Conservation (phyloP, 306 rosid genomes). For the Vigna hirtella region DNA sequence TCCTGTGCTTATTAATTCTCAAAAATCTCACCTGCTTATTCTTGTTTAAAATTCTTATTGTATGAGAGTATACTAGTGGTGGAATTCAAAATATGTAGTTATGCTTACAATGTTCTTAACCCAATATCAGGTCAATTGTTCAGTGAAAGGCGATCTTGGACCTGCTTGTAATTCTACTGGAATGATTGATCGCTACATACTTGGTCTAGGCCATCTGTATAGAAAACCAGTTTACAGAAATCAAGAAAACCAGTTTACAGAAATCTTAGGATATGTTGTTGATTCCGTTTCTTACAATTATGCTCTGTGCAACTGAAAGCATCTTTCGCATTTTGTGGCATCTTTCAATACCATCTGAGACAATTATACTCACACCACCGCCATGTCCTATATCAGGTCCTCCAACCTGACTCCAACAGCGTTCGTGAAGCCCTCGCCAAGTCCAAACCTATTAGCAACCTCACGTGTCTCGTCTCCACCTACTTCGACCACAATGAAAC, state of each 20-base stretch:
- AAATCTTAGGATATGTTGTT: slow-evolving; percentile 73
- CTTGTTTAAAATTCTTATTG: neutral
- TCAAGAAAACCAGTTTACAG: no score
- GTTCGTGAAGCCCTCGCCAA: slow-evolving; percentile 57
- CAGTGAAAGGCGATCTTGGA: slow-evolving; percentile 81
- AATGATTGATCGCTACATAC: slow-evolving; percentile 86
- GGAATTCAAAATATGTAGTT: slow-evolving; percentile 12
- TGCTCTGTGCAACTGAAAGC: slow-evolving; percentile 19
- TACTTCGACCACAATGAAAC: slow-evolving; percentile 72
- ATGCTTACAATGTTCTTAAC: slow-evolving; percentile 45
- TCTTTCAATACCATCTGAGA: neutral
- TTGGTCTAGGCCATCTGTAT: slow-evolving; percentile 78
- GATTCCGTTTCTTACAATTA: slow-evolving; percentile 17
- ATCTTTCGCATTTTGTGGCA: neutral
- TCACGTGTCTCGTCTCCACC: slow-evolving; percentile 56
- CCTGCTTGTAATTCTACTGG: slow-evolving; percentile 95
- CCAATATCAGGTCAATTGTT: slow-evolving; percentile 77
- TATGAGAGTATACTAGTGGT: neutral
- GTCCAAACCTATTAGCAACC: slow-evolving; percentile 43
- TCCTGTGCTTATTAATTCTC: slow-evolving; percentile 18
- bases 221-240: slow-evolving; percentile 72
- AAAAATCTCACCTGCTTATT: slow-evolving; percentile 1
- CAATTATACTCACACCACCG: slow-evolving; percentile 29
- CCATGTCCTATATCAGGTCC: slow-evolving; percentile 51
- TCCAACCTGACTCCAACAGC: slow-evolving; percentile 59